Evolutionary conservation across 805 yeast species (phyloP), one percentile per base, ranked within the genome.

Genomic region (Wickerhamiella sergipiensis): DNA sequence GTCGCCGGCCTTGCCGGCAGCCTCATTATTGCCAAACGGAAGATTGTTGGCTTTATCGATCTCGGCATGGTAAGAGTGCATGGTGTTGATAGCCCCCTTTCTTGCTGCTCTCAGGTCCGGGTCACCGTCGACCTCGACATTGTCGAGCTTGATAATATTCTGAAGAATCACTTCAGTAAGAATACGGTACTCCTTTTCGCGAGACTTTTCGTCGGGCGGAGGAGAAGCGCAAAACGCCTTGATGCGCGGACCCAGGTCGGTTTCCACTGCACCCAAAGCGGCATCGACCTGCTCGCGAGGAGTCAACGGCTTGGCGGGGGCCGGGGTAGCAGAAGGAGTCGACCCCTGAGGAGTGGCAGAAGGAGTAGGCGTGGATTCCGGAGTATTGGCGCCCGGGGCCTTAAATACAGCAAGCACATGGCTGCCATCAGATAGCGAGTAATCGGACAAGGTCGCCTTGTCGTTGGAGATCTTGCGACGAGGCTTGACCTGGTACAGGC

Each of bases 141-240:
- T 61, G 55, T 67, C 71, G 21, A 67, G 59, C 44, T 58, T 45
- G 45, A 67, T 60, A 52, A 64, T 64, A 50, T 59, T 60, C 48
- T 66, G 69, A 19, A 67, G 59, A 29, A 67, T 60, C 47, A 60
- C 46, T 56, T 67, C 71, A 22, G 60, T 53, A n/a, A 65, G 57
- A 15, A 64, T 53, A 22, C 64, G 58, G 55, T 65, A 63, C 54
- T 59, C 63, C 38, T 63, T 62, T 17, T 58, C 59, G 36, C 60
- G 60, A 21, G 49, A 56, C 22, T 50, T 57, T 6, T 56, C 53
- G 23, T 55, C 59, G 1, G 53, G 50, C 1, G 62, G 59, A 15
- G 62, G 57, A 4, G 21, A 17, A 10, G 55, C 55, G 12, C 62
- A 47, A 45, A 58, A 63, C 38, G 22, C 49, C 19, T 26, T 44